Percentiles rank a stretch among this genome's conserved stretches.
These are phyloP conservation scores for Fusarium sacchari DNA, from an alignment of 2,329 filamentous ascomycete species.

Conservation along the genomic window DNA sequence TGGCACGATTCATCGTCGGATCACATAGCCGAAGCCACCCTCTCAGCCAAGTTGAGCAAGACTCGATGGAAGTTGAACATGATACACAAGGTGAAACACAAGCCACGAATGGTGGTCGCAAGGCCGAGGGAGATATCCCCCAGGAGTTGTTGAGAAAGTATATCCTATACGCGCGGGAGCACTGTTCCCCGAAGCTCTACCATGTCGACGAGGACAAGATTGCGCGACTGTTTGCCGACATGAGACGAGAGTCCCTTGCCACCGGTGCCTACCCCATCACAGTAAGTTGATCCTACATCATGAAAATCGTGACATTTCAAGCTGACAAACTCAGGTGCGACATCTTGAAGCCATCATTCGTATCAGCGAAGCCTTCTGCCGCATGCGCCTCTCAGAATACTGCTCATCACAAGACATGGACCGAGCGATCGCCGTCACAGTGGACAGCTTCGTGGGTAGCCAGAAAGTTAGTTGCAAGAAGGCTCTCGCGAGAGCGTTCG, in stretches of 20 bases:
- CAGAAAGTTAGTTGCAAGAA: constrained; percentile 99
- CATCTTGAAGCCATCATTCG: constrained; percentile 98
- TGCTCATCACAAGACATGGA: constrained; percentile 92
- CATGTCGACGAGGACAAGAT: constrained; percentile 99
- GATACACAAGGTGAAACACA: constrained; percentile 58
- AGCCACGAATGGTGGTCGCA: constrained; percentile 27
- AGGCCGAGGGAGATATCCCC: constrained; percentile 75
- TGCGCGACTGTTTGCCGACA: constrained; percentile 91
- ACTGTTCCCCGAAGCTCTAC: constrained; percentile 90
- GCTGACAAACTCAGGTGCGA: constrained; percentile 73
- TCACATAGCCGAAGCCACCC: constrained; percentile 93
- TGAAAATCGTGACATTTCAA: not conserved
- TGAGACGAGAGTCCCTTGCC: constrained; percentile 90
- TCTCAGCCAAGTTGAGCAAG: constrained; percentile 59
- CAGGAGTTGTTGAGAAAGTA: constrained; percentile 95
- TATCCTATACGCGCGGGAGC: constrained; percentile 92
- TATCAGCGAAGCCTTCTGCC: constrained; percentile 92
- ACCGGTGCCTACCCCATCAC: constrained; percentile 98
- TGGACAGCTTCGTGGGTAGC: constrained; percentile 94
- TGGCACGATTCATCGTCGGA: constrained; percentile 93
- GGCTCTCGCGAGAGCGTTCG: constrained; percentile 90
- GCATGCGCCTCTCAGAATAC: constrained; percentile 98
- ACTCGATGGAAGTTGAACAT: constrained; percentile 72
- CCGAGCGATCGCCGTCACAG: constrained; percentile 94
- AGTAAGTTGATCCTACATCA: constrained; percentile 65